phyloP scores from a whole-genome alignment of 2,329 filamentous ascomycete genomes.

The Calonectria pseudoturangicola region DNA sequence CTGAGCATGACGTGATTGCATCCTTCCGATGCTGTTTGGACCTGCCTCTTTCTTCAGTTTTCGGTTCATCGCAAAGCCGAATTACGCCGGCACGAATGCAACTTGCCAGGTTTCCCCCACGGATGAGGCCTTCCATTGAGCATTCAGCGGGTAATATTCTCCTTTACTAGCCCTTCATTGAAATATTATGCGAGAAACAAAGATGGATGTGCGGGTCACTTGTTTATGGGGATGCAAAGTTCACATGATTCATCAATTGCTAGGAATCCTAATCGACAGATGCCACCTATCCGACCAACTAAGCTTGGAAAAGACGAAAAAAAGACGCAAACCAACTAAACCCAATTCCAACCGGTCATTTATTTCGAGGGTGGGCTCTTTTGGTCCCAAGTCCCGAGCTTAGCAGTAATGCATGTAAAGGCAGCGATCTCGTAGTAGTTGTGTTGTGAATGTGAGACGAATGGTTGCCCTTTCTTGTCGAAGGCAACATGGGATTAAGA shows the following conservation, averaged over 20 bases:
- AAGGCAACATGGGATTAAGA: conserved; percentile 15
- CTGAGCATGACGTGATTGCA: not conserved
- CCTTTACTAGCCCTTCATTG: not conserved
- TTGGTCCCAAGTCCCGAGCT: not conserved
- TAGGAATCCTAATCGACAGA: conserved; percentile 41
- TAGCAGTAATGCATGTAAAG: conserved; percentile 9
- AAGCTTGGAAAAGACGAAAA: conserved; percentile 24
- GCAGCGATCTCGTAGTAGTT: not conserved
- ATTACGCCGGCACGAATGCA: conserved; percentile 6
- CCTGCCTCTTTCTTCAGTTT: not conserved
- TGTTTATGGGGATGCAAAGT: not conserved
- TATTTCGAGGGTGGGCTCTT: not conserved
- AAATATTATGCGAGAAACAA: not conserved
- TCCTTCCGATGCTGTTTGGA: not conserved
- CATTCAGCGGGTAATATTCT: not conserved
- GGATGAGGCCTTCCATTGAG: not conserved
- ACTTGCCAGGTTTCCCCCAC: not conserved
- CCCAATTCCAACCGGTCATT: conserved; percentile 14
- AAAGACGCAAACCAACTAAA: conserved; percentile 10
- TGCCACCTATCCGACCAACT: conserved; percentile 23
- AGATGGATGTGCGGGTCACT: not conserved
- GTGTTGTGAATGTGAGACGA: not conserved
- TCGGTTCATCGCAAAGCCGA: not conserved
- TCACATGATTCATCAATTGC: conserved; percentile 43
- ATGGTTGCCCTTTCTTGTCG: conserved; percentile 13